Evolutionary conservation across 2,329 filamentous ascomycete species (phyloP), one percentile per base, ranked within the genome.

Genomic region (Microsporum audouinii): DNA sequence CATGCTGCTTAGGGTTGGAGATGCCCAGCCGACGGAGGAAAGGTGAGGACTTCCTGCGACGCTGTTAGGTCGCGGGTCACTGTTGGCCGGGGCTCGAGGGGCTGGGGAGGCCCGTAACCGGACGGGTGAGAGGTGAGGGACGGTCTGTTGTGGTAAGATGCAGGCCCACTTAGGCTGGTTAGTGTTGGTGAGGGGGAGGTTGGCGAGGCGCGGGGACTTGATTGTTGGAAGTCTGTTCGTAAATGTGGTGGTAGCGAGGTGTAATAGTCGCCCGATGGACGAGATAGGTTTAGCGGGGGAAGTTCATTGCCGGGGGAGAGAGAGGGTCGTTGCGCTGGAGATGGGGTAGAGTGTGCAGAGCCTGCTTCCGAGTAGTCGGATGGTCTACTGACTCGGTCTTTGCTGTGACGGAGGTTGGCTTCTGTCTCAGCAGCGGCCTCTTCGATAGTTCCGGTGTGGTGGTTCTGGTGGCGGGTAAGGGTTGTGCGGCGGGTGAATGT

Each of bases 401-500:
- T 75, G 57, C 76, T 73, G 66, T 76, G 73, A 60, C 91, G 89
- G 66, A 96, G 79, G 58, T 89, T 91, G 47, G 91, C 91, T 38
- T 89, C 91, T 0, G 91, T 96, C 3, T 91, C 89, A 2, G 86
- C 89, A 1, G 91, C 91, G 6, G 92, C 90, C 73, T 97, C 92
- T 73, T 96, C 92, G 14, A 96, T 88, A 0, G 91, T 96, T 47
- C 92, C 94, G 23, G 88, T 95, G 73, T 97, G 94, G 69, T 95
- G 89, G 68, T 95, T 96, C 76, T 96, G 91, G 72, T 99, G 94
- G 58, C 94, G 85, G 1, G 92, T 99, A 64, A 99, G 79, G 2
- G 94, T 97, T 0, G 94, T 97, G 65, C 92, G 88, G 61, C 94
- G 87, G 7, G 94, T 99, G 71, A 99, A 99, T 0, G 92, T 97